These are phyloP conservation scores for Cutaneotrichosporon mucoides DNA, from an alignment of 1,284 basidiomycete species.

Conservation along the genomic window DNA sequence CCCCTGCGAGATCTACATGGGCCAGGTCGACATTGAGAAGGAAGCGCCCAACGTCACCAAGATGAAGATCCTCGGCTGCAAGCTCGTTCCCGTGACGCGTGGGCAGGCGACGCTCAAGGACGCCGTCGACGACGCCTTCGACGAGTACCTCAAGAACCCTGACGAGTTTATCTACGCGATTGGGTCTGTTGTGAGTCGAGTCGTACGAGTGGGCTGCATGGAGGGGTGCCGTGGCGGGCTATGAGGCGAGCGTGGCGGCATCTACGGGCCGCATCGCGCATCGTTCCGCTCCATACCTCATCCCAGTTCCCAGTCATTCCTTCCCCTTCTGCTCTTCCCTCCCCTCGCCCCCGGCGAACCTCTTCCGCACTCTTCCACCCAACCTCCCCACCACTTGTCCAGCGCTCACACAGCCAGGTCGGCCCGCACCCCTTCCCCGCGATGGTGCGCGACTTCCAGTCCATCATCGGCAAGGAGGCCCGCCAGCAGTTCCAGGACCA, in stretches of 20 bases:
- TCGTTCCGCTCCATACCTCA: too few relatives aligned
- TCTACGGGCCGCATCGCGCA: too few relatives aligned
- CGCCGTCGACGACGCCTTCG: conserved; percentile 58
- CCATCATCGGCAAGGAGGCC: conserved; percentile 91
- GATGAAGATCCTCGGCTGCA: conserved; percentile 93
- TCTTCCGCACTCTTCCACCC: too few relatives aligned
- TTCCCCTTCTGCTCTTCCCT: too few relatives aligned
- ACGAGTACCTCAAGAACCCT: conserved; percentile 84
- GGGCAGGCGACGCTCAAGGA: conserved; percentile 96
- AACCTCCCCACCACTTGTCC: too few relatives aligned
- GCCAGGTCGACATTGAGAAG: conserved; percentile 59
- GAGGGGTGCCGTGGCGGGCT: too few relatives aligned
- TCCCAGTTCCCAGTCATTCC: too few relatives aligned
- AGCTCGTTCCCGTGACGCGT: conserved; percentile 90
- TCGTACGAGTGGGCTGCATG: too few relatives aligned
- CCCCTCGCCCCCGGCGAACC: too few relatives aligned
- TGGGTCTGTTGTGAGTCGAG: conserved; percentile 58
- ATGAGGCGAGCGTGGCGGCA: too few relatives aligned
- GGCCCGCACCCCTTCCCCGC: conserved; percentile 37
- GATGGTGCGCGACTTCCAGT: conserved; percentile 96
- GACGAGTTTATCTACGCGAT: conserved; percentile 96
- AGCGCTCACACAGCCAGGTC: not conserved
- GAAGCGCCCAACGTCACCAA: conserved; percentile 96
- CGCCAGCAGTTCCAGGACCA: conserved; percentile 74
- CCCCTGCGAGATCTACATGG: conserved; percentile 98